Evolutionary conservation across 768 basidiomycete species (phyloP), one percentile per base, ranked within the genome.

Genomic region (Lactifluus echinatus): DNA sequence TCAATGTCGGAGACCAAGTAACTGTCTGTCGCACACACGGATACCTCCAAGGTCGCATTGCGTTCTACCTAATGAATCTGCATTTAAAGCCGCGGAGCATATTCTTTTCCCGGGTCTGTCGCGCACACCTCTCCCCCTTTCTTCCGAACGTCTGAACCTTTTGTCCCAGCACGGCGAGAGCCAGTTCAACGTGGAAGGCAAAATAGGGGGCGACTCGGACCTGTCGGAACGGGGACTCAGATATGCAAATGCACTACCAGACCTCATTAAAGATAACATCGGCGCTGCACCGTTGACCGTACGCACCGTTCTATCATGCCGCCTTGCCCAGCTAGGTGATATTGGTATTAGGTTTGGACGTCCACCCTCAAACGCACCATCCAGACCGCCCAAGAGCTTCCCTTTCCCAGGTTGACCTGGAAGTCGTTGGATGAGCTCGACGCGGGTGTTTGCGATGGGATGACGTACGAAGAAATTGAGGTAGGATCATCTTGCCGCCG

Each of bases 381-480:
- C 17, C 92, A 97, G 68, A 99, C 95, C 0, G 94, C 82, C 3
- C 79, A 84, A 37, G 64, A 79, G 60, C 76, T 99, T 17, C 84
- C 87, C 1, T 97, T 92, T 67, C 77, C 85, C 45, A 96, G 98
- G 65, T 74, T 98, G 61, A 97, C 95, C 3, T 99, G 96, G 96
- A 99, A 99, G 70, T 93, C 92, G 1, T 73, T 99, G 51, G 96
- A 99, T 66, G 96, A 99, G 71, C 77, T 99, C 24, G 96, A 99
- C 69, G 96, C 96, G 8, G 96, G 96, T 24, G 96, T 99, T 33
- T 99, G 96, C 66, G 96, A 99, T 71, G 96, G 87, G 15, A 98
- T 99, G 96, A 98, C 96, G 4, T 99, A 99, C 65, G 87, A 92
- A 74, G 95, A 98, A 77, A 98, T 99, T 56, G 94, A 94, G 79